phyloP scores from a whole-genome alignment of 139 green algal genomes.

The Tetraselmis chui region DNA sequence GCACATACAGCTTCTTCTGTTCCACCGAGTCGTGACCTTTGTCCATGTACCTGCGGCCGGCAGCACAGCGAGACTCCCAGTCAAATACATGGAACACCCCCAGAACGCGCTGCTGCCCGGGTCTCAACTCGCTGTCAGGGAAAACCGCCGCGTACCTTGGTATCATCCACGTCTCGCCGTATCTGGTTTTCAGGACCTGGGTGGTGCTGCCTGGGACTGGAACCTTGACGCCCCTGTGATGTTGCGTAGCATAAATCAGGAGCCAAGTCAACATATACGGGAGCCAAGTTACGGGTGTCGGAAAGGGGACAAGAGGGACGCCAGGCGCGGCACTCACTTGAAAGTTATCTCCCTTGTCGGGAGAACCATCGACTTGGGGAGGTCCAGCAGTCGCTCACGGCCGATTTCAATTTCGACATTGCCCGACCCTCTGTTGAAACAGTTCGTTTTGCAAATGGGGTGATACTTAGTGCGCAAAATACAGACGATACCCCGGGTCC shows the following conservation, averaged over 20 bases:
- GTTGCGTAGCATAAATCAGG: not conserved
- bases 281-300: no score
- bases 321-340: not conserved
- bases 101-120: no score
- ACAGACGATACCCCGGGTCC: no score
- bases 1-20: not conserved
- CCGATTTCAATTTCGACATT: not conserved
- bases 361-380: not conserved
- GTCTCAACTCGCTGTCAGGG: no score
- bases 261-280: no score
- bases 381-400: not conserved
- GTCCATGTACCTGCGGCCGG: not conserved
- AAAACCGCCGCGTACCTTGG: not conserved
- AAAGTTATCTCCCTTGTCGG: not conserved
- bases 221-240: not conserved
- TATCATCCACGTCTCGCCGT: constrained; percentile 5
- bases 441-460: no score
- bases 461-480: no score
- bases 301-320: not conserved
- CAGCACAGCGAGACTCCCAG: no score
- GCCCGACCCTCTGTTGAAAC: not conserved
- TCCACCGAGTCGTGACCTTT: not conserved
- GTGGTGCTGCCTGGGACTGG: not conserved
- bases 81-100: no score
- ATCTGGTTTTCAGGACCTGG: not conserved